phyloP scores from a whole-genome alignment of 176 grass and related monocot species.

The Thalia dealbata region DNA sequence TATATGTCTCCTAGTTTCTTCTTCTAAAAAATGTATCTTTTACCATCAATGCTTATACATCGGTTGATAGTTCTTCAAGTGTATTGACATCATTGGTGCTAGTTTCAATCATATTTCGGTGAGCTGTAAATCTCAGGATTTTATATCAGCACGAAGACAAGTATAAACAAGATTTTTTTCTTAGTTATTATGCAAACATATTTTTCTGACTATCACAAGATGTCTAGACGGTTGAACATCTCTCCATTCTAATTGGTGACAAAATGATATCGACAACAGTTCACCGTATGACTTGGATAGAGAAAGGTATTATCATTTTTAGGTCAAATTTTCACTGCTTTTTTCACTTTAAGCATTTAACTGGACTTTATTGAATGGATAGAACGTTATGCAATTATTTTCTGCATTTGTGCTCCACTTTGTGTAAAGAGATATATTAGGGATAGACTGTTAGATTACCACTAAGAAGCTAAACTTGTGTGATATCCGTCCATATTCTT shows the following conservation, averaged over 20 bases:
- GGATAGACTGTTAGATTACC: background rate
- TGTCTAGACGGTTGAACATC: background rate
- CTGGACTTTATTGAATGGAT: background rate
- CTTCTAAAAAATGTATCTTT: no score
- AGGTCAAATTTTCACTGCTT: background rate
- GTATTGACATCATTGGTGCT: no score
- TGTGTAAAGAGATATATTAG: background rate
- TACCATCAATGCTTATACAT: no score
- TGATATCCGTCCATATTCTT: background rate
- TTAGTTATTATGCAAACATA: background rate
- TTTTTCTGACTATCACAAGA: background rate
- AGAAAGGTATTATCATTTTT: background rate
- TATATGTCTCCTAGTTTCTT: no score
- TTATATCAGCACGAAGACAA: background rate
- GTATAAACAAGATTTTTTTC: background rate
- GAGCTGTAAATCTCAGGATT: no score
- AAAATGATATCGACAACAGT: background rate
- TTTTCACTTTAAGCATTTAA: background rate
- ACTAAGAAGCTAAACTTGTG: background rate
- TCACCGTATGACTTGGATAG: background rate
- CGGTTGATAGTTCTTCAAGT: no score
- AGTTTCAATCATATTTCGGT: no score
- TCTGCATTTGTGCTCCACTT: background rate
- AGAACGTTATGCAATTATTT: background rate
- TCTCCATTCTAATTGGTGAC: background rate